Conservation (phyloP, 768 basidiomycete species). For the Boletus reticuloceps region DNA sequence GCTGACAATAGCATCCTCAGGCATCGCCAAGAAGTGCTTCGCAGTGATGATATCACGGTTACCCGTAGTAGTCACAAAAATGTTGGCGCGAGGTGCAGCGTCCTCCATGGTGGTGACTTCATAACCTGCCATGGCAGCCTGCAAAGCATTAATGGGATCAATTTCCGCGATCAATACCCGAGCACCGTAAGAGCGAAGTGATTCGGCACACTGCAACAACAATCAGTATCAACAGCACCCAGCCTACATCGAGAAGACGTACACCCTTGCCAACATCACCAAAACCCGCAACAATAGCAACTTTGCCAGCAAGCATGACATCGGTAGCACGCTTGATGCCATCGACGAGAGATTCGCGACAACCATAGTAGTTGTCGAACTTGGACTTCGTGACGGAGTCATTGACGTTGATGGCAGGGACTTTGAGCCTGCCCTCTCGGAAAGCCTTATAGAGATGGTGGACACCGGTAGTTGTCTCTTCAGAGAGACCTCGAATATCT, state of each 20-base stretch:
- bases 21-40: conserved; percentile 92
- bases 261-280: conserved; percentile 99
- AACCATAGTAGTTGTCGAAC: conserved; percentile 98
- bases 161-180: conserved; percentile 97
- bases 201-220: conserved; percentile 86
- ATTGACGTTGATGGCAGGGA: conserved; percentile 99
- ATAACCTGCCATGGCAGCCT: conserved; percentile 99
- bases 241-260: conserved; percentile 35
- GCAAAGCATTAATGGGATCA: conserved; percentile 99
- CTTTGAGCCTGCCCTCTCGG: conserved; percentile 93
- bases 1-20: conserved; percentile 97
- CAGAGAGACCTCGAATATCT: conserved; percentile 93
- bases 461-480: conserved; percentile 99
- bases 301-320: conserved; percentile 99
- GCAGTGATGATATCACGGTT: conserved; percentile 96
- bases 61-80: conserved; percentile 98
- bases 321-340: conserved; percentile 99
- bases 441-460: conserved; percentile 99
- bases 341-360: conserved; percentile 98
- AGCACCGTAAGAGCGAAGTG: conserved; percentile 94
- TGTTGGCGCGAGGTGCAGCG: conserved; percentile 80
- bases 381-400: conserved; percentile 99
- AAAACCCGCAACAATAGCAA: conserved; percentile 97
- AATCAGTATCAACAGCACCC: background rate
- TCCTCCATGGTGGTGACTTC: conserved; percentile 99